Conservation (phyloP, 139 green algal genomes). For the Deuterostichococcus epilithicus region DNA sequence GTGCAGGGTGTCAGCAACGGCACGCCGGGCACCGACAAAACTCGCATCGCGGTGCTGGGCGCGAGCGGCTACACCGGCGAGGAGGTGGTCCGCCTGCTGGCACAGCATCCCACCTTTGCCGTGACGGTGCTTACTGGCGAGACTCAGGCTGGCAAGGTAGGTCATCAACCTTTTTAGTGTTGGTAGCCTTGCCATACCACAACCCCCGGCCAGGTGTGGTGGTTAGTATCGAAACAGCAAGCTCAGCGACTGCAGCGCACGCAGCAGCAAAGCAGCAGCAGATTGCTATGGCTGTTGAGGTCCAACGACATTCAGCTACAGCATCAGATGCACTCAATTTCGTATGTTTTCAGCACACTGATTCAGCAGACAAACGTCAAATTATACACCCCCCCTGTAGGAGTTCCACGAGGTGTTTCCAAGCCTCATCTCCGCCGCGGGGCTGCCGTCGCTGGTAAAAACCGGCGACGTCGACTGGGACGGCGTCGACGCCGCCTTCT, state of each 20-base stretch:
- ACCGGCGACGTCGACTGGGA: slow-evolving; percentile 85
- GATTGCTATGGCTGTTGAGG: no score
- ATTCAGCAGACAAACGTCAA: no score
- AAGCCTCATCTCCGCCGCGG: slow-evolving; percentile 69
- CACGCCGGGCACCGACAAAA: not conserved
- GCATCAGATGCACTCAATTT: no score
- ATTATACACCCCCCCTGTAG: slow-evolving; percentile 28
- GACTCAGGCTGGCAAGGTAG: slow-evolving; percentile 84
- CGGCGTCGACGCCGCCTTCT: slow-evolving; percentile 91
- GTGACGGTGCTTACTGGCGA: slow-evolving; percentile 88
- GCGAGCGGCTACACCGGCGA: slow-evolving; percentile 95
- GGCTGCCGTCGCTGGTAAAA: slow-evolving; percentile 72
- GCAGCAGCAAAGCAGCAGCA: no score
- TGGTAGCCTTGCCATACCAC: no score
- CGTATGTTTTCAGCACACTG: no score
- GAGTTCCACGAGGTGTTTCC: slow-evolving; percentile 88
- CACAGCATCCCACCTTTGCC: slow-evolving; percentile 78
- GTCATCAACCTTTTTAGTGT: not conserved
- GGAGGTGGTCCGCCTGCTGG: slow-evolving; percentile 80
- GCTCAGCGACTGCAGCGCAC: no score
- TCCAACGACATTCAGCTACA: no score
- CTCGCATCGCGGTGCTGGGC: slow-evolving; percentile 82
- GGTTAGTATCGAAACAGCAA: no score
- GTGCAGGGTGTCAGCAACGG: no score
- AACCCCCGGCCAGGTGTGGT: no score